A percentile compares a stretch with the other conserved stretches of the same genome.
These are phyloP conservation scores for Metschnikowia shivogae DNA, from an alignment of 805 yeast species.

Conservation along the genomic window DNA sequence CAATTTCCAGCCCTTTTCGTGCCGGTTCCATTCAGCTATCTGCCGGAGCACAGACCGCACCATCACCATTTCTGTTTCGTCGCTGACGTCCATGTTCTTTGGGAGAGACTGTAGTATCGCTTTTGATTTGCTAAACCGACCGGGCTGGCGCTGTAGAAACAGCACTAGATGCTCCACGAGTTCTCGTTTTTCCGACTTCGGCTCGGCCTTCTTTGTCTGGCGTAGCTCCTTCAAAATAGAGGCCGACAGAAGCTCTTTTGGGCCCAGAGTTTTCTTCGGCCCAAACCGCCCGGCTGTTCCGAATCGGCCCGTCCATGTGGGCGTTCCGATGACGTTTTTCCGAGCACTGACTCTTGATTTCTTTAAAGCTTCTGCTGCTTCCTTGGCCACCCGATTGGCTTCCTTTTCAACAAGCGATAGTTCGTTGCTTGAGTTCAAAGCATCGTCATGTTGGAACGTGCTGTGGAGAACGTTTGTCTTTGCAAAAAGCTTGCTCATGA, in stretches of 20 bases:
- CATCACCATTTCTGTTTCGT: slow-evolving; percentile 51
- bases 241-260: slow-evolving; percentile 35
- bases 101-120: slow-evolving; percentile 41
- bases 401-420: slow-evolving; percentile 55
- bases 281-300: slow-evolving; percentile 73
- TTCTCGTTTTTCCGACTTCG: slow-evolving; percentile 5
- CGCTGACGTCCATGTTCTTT: slow-evolving; percentile 13
- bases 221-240: slow-evolving; percentile 49
- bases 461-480: slow-evolving; percentile 63
- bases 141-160: slow-evolving; percentile 34
- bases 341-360: slow-evolving; percentile 56
- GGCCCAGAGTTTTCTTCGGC: slow-evolving; percentile 15
- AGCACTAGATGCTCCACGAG: slow-evolving; percentile 35
- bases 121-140: slow-evolving; percentile 44
- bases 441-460: slow-evolving; percentile 72
- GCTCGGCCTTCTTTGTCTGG: slow-evolving; percentile 18
- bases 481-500: slow-evolving; percentile 74
- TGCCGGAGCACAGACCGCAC: slow-evolving; percentile 65
- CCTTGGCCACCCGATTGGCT: slow-evolving; percentile 53
- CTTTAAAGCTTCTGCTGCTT: slow-evolving; percentile 53
- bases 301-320: slow-evolving; percentile 95
- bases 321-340: slow-evolving; percentile 59
- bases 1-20: slow-evolving; percentile 58
- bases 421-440: slow-evolving; percentile 55
- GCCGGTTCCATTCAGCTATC: slow-evolving; percentile 65